These are phyloP conservation scores for Tulasnella sp. DNA, from an alignment of 768 basidiomycete species.

Conservation along the genomic window DNA sequence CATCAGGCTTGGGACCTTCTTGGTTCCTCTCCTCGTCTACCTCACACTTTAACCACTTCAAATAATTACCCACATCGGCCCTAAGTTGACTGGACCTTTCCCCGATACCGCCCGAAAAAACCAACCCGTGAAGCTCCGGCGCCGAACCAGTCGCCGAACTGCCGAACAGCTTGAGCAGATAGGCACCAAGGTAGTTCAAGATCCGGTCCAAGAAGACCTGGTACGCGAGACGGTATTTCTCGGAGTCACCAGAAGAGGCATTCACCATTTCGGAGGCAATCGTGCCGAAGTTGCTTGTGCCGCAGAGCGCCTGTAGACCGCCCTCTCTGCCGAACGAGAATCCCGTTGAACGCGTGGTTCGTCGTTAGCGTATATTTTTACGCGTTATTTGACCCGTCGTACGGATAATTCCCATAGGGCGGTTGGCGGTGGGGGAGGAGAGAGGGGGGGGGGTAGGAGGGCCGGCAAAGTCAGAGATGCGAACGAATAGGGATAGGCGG, in stretches of 20 bases:
- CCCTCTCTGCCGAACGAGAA: slow-evolving; percentile 44
- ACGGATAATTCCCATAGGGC: neutral
- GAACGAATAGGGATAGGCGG: neutral
- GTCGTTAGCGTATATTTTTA: neutral
- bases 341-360: neutral
- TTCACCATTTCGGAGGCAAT: slow-evolving; percentile 46
- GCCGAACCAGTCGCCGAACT: slow-evolving; percentile 33
- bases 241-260: slow-evolving; percentile 39
- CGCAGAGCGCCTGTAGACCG: slow-evolving; percentile 74
- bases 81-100: slow-evolving; percentile 66
- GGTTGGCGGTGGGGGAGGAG: neutral
- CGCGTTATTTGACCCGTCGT: neutral
- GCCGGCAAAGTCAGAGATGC: neutral
- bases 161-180: slow-evolving; percentile 62
- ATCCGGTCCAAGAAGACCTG: slow-evolving; percentile 75
- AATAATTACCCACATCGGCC: slow-evolving; percentile 49
- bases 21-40: slow-evolving; percentile 51
- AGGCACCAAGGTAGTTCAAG: slow-evolving; percentile 65
- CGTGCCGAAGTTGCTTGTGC: slow-evolving; percentile 75
- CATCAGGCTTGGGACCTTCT: slow-evolving; percentile 36
- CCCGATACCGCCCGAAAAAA: slow-evolving; percentile 87
- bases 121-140: slow-evolving; percentile 62
- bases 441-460: neutral
- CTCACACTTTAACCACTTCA: slow-evolving; percentile 60
- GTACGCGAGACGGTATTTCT: slow-evolving; percentile 58